A percentile compares a stretch with the other conserved stretches of the same genome.
Conservation (phyloP, 1,284 basidiomycete genomes). For the Rhodotorula mucilaginosa region DNA sequence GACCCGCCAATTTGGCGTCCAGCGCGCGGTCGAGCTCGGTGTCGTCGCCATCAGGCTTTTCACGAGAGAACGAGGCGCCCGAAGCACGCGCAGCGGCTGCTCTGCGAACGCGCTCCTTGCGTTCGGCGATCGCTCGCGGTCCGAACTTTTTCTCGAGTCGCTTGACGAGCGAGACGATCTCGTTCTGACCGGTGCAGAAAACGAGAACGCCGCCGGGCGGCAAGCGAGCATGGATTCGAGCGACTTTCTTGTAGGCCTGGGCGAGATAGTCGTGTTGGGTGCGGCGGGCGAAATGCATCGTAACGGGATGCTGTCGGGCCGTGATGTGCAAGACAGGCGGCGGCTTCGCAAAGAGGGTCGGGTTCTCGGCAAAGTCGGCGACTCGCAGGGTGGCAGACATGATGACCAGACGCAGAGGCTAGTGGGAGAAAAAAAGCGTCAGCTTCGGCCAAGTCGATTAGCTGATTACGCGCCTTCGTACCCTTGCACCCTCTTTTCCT, state of each 20-base stretch:
- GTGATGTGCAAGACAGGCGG: conserved; percentile 88
- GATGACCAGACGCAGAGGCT: conserved; percentile 89
- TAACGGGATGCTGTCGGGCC: conserved; percentile 92
- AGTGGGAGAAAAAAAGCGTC: background rate
- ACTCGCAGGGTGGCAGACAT: conserved; percentile 98
- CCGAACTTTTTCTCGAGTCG: conserved; percentile 78
- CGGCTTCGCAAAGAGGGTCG: conserved; percentile 70
- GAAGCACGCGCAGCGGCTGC: conserved; percentile 28
- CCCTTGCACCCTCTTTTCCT: conserved; percentile 63
- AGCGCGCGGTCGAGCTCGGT: conserved; percentile 25
- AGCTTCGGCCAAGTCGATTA: background rate
- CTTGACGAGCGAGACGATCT: conserved; percentile 65
- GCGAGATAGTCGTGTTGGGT: conserved; percentile 84
- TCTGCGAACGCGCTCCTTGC: conserved; percentile 51
- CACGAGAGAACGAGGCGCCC: background rate
- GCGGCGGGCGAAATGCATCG: conserved; percentile 84
- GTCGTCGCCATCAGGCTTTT: conserved; percentile 24
- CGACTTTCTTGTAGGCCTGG: conserved; percentile 85
- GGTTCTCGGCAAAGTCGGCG: conserved; percentile 87
- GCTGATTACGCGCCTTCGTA: conserved; percentile 43
- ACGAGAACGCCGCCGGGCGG: conserved; percentile 70
- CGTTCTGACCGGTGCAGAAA: conserved; percentile 74
- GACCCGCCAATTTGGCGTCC: conserved; percentile 16
- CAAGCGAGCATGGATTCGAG: conserved; percentile 70
- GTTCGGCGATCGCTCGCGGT: conserved; percentile 61